Base-by-base conservation (phyloP, 352 stramenopile genomes). In the Globisporangium alternatum region DNA sequence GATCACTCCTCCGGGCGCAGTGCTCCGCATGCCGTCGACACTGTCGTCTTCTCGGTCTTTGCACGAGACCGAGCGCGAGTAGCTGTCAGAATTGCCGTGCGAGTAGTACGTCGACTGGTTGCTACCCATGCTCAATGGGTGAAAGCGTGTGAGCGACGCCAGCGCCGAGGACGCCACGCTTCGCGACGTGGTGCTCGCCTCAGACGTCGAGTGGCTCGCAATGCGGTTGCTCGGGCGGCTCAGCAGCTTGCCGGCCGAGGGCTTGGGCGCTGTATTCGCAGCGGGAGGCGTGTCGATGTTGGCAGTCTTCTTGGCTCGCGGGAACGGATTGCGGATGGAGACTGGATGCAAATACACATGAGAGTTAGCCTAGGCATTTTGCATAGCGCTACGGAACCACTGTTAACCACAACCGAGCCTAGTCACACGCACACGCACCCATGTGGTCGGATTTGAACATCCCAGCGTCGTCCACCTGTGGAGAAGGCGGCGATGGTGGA, bases 81-180 rank as follows among this genome's bases (percentile, higher is more conserved):
- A 61, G 45, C 58, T 69, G 17, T 71, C 68, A 12, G 53, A 44
- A 15, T 72, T 56, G 44, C 66, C 61, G 12, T 67, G 57, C 31
- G 63, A 65, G 35, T 74, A 52, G 64, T 31, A 57, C 3, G 51
- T 52, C 19, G 44, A 60, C 43, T 67, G 67, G 52, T 83, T 75
- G 56, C 71, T 80, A 37, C 60, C 65, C 21, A 45, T 60, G 47
- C 68, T 41, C 37, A 56, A 15, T 12, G 56, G 57, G 44, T 71
- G 69, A 55, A 88, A 83, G 4, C 76, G 73, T n/a, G 74, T 73
- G 25, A 88, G 66, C n/a, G 77, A 76, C 35, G 77, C 66, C 35
- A 86, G 68, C 7, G 67, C 70, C 4, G 73, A 81, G 10, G 72
- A 72, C 25, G 71, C 60, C 0, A 65, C 66, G 30, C 57, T 73